Evolutionary conservation across 208 protist species (phyloP), one percentile per base, ranked within the genome.

Genomic region (Wallacemonas sp.): DNA sequence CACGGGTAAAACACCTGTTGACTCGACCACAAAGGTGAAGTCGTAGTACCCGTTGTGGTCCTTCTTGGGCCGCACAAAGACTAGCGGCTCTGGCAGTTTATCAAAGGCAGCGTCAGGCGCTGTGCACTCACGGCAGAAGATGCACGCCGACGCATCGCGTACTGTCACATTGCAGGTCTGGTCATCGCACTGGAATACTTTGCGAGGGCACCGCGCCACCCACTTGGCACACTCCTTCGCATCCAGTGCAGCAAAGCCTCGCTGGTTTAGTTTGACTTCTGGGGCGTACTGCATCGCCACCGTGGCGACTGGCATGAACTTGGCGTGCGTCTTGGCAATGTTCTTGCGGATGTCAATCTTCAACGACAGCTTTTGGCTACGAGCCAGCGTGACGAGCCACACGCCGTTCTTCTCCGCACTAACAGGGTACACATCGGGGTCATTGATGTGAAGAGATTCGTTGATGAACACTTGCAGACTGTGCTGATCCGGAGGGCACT

Each of bases 251-350:
- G 86, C 73, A 30, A 98, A 86, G 19, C 77, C 86, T 21, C 88
- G 80, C 15, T 78, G 66, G 79, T 99, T 98, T 44, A 99, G 69
- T 12, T 85, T 56, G 36, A 98, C 96, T n/a, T 96, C 86, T 9
- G 96, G 86, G 0, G 89, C 83, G 76, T 97, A 97, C 38, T 88
- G 91, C 92, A 98, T 98, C 27, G 94, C 87, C 26, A 97, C 91
- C 12, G 93, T 96, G 2, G 91, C 82, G 12, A 97, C 93, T 0
- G 97, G 93, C 83, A 94, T 97, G 88, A 98, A 99, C 84, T 99
- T 99, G 6, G 98, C 96, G 66, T 99, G 98, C 41, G 98, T 95
- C 79, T 99, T 99, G 33, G 95, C 98, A 38, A 99, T 97, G 65
- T 97, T 97, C 73, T 98, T 97, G 9, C 83, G 84, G n/a, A 96